Evolutionary conservation across 441 rosid genomes (phyloP).

Genomic region (Mallotus repandus): DNA sequence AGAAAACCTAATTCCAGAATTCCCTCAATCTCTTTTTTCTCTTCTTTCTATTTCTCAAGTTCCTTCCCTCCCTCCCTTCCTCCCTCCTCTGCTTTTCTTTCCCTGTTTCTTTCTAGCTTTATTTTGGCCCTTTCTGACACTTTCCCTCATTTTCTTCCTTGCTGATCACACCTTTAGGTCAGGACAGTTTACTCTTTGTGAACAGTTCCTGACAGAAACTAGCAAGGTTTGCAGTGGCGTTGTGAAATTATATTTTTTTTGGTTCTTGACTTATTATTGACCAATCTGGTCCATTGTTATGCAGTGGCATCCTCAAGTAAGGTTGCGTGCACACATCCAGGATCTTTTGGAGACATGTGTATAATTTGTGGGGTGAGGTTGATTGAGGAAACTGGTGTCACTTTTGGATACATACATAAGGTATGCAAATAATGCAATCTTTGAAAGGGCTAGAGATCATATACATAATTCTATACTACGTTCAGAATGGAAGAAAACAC

Average conservation of each 20-base stretch:
- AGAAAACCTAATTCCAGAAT: background rate
- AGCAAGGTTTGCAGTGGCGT: too few relatives aligned
- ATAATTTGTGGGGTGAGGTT: slow-evolving; percentile 57
- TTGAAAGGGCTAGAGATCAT: background rate
- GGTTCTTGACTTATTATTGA: background rate
- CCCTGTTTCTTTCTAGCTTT: too few relatives aligned
- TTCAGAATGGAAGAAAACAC: too few relatives aligned
- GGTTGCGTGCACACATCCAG: slow-evolving; percentile 63
- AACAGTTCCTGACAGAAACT: too few relatives aligned
- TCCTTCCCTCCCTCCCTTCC: too few relatives aligned
- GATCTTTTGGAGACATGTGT: slow-evolving; percentile 71
- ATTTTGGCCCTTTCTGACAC: too few relatives aligned
- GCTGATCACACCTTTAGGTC: too few relatives aligned
- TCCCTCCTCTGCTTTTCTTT: too few relatives aligned
- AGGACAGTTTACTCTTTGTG: too few relatives aligned
- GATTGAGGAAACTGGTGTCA: slow-evolving; percentile 66
- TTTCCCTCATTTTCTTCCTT: too few relatives aligned
- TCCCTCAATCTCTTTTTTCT: background rate
- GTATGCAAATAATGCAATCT: slow-evolving; percentile 29
- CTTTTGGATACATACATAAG: slow-evolving; percentile 75
- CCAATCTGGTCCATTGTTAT: slow-evolving; percentile 17
- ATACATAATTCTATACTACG: background rate
- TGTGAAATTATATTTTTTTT: too few relatives aligned
- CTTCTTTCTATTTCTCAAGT: too few relatives aligned
- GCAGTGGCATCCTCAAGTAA: slow-evolving; percentile 50